phyloP scores from a whole-genome alignment of 2,329 filamentous ascomycete species.

The Keithomyces neogunnii region DNA sequence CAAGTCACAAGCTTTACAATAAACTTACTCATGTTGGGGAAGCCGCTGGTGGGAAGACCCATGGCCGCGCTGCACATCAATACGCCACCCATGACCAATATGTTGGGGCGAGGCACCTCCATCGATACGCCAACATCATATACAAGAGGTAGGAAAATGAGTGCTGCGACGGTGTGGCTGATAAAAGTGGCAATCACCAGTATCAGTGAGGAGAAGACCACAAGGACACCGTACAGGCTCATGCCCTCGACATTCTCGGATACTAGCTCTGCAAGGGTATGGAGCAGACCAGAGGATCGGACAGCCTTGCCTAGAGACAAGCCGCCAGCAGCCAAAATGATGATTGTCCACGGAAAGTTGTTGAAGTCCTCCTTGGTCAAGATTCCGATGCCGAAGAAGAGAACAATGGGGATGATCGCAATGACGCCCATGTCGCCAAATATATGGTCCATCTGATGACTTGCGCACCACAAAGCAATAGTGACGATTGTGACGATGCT shows the following conservation, averaged over 20 bases:
- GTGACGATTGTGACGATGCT: constrained; percentile 73
- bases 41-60: constrained; percentile 90
- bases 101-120: constrained; percentile 84
- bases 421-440: constrained; percentile 99
- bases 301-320: constrained; percentile 90
- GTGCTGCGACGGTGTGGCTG: constrained; percentile 88
- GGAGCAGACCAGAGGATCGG: constrained; percentile 82
- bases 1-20: background rate
- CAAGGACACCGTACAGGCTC: constrained; percentile 75
- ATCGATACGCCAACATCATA: constrained; percentile 76
- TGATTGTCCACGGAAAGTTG: constrained; percentile 99
- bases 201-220: constrained; percentile 78
- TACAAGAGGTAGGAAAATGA: constrained; percentile 90
- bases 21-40: constrained; percentile 97
- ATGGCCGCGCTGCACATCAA: constrained; percentile 96
- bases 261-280: constrained; percentile 76
- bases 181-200: constrained; percentile 95
- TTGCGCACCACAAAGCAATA: constrained; percentile 86
- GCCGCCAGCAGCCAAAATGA: constrained; percentile 92
- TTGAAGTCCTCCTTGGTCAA: constrained; percentile 99
- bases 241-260: constrained; percentile 66
- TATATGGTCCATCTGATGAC: constrained; percentile 74
- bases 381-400: constrained; percentile 95
- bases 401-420: constrained; percentile 87
- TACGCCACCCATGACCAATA: constrained; percentile 90